Conservation (phyloP, 805 yeast genomes). For the Lipomyces orientalis region DNA sequence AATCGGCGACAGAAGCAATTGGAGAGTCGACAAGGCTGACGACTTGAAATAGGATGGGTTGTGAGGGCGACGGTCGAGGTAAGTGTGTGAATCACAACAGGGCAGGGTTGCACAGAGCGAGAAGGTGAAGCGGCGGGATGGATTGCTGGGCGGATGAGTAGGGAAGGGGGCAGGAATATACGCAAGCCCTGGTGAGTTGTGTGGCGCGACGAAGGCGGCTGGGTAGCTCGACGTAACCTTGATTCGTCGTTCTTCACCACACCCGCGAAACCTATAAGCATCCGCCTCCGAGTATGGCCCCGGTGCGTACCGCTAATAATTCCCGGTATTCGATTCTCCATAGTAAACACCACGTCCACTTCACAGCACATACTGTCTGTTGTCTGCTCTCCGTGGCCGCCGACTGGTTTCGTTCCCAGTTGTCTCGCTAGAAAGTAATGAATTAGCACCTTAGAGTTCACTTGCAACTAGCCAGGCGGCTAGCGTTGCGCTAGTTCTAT, state of each 20-base stretch:
- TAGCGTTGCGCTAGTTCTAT: too few species aligned
- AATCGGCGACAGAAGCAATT: background rate
- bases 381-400: too few species aligned
- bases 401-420: too few species aligned
- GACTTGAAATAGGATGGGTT: background rate
- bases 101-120: background rate
- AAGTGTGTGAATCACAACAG: background rate
- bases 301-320: too few species aligned
- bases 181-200: background rate
- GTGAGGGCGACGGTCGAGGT: background rate
- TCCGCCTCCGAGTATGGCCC: too few species aligned
- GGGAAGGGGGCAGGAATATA: conserved; percentile 2
- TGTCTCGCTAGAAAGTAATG: too few species aligned
- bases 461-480: too few species aligned
- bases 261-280: background rate
- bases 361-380: too few species aligned
- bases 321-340: too few species aligned
- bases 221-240: background rate
- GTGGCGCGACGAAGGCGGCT: background rate
- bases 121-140: background rate
- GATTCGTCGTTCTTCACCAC: background rate
- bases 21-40: background rate
- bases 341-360: too few species aligned
- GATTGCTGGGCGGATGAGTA: background rate
- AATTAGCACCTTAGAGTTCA: too few species aligned